These are phyloP conservation scores for Massariosphaeria phaeospora DNA, from an alignment of 495 filamentous ascomycete species.

Conservation along the genomic window DNA sequence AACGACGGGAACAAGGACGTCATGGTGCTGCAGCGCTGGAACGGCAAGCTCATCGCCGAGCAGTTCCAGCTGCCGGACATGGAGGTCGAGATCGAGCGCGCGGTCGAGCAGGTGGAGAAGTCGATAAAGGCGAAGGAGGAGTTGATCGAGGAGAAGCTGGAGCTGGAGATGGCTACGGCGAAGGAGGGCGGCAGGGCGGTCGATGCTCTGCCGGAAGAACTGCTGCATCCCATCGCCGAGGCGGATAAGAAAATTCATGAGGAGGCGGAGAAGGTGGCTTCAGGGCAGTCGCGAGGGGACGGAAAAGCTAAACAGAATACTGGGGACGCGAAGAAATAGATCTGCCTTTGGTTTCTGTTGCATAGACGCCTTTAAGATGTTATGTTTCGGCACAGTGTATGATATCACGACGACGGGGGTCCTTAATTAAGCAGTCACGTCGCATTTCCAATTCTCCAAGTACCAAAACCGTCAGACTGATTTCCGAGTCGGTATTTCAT, in stretches of 20 bases:
- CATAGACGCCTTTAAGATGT: too few relatives aligned
- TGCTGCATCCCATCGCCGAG: slow-evolving; percentile 6
- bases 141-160: slow-evolving; percentile 50
- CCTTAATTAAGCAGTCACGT: too few relatives aligned
- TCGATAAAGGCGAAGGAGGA: slow-evolving; percentile 41
- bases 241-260: slow-evolving; percentile 21
- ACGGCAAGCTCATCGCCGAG: slow-evolving; percentile 44
- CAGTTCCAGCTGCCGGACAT: slow-evolving; percentile 62
- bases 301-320: not conserved
- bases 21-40: slow-evolving; percentile 43
- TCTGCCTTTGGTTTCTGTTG: too few relatives aligned
- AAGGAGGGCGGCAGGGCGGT: slow-evolving; percentile 7
- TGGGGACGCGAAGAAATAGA: too few relatives aligned
- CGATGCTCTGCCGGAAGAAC: slow-evolving; percentile 15
- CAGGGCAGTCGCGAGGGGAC: not conserved
- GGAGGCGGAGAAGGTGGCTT: slow-evolving; percentile 12
- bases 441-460: too few relatives aligned
- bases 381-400: too few relatives aligned
- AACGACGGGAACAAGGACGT: slow-evolving; percentile 38
- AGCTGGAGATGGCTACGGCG: slow-evolving; percentile 32
- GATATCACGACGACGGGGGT: too few relatives aligned
- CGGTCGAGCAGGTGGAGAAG: slow-evolving; percentile 78
- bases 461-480: too few relatives aligned
- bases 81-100: slow-evolving; percentile 81
- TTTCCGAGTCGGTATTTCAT: too few relatives aligned